These are phyloP conservation scores for Acer yangbiense DNA, from an alignment of 345 rosid species.

Conservation along the genomic window DNA sequence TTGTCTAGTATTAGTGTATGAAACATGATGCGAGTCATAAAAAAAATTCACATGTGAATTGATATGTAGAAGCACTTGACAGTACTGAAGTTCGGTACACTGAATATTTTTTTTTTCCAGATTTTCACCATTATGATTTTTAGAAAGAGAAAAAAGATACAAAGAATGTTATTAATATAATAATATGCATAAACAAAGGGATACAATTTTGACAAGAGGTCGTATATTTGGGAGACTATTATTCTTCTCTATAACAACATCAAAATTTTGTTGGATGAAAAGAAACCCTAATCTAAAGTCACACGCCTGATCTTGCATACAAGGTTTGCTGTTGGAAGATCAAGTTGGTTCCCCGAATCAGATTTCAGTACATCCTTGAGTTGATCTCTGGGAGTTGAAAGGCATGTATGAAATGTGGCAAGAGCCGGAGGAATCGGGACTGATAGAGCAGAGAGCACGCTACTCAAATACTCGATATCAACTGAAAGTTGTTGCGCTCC, in stretches of 20 bases:
- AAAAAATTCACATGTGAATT: background rate
- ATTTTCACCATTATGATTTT: too few species aligned
- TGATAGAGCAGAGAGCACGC: constrained; percentile 90
- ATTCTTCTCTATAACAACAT: background rate
- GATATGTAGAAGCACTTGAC: too few species aligned
- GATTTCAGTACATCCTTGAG: constrained; percentile 71
- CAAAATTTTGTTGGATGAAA: background rate
- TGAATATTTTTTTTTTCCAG: too few species aligned
- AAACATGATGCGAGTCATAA: too few species aligned
- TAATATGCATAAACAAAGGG: too few species aligned
- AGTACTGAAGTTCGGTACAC: too few species aligned
- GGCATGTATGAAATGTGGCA: constrained; percentile 80
- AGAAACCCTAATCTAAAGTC: constrained; percentile 58
- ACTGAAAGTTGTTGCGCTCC: constrained; percentile 89
- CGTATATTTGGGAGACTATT: background rate
- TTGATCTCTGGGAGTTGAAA: constrained; percentile 79
- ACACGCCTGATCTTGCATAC: constrained; percentile 86
- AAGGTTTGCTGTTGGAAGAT: constrained; percentile 77
- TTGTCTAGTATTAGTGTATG: too few species aligned
- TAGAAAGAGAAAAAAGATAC: too few species aligned
- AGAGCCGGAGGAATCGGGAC: constrained; percentile 82
- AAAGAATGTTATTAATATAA: too few species aligned
- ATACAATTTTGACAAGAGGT: background rate
- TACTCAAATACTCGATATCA: constrained; percentile 93
- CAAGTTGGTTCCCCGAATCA: constrained; percentile 73